Evolutionary conservation across 331 rosid genomes (phyloP).

Genomic region (Acacia pycnantha): DNA sequence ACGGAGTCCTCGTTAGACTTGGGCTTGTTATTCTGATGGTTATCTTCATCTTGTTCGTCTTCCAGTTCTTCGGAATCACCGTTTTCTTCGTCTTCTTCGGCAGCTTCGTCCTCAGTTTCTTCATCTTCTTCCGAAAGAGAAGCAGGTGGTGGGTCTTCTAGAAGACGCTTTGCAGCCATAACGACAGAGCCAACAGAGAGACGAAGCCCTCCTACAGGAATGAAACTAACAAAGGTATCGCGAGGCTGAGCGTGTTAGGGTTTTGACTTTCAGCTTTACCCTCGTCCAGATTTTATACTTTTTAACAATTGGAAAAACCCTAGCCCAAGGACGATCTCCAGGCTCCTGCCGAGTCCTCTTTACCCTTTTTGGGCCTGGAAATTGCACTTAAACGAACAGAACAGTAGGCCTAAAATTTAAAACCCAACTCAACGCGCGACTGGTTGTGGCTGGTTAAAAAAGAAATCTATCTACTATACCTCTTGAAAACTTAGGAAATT

Average conservation of each 20-base stretch:
- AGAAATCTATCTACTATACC: not conserved
- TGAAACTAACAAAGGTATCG: not conserved
- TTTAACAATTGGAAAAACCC: not conserved
- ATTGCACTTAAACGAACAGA: too few relatives aligned
- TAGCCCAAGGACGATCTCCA: not conserved
- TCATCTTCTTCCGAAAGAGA: conserved; percentile 21
- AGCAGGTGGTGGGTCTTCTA: conserved; percentile 37
- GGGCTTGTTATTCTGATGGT: not conserved
- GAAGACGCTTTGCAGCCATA: conserved; percentile 52
- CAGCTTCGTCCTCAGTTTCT: not conserved
- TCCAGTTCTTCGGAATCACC: not conserved
- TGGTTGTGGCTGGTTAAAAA: not conserved
- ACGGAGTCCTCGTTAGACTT: not conserved
- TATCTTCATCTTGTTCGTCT: not conserved
- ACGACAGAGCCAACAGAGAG: not conserved
- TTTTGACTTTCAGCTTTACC: not conserved
- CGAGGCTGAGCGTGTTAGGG: not conserved
- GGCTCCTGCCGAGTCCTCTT: not conserved
- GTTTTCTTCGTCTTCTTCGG: not conserved
- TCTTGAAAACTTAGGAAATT: too few relatives aligned
- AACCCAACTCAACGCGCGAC: not conserved
- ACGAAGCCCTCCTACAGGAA: not conserved
- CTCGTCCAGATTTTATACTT: not conserved
- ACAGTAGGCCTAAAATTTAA: not conserved
- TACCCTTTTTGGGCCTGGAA: not conserved